Evolutionary conservation across 1,139 yeast genomes (phyloP).

Genomic region (Suhomyces guaymorum): DNA sequence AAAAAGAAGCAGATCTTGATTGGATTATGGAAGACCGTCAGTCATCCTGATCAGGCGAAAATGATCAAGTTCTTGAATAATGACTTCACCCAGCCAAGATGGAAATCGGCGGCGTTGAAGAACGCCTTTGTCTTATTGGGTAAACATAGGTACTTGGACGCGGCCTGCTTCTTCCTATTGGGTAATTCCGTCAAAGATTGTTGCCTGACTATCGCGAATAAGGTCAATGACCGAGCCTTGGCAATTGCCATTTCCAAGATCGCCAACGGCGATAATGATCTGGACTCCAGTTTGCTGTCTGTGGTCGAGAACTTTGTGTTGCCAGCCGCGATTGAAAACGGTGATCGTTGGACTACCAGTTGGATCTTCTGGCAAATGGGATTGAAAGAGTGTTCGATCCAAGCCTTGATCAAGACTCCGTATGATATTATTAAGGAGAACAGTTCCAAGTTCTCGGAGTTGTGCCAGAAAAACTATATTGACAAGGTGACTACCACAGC

Average conservation of each 20-base stretch:
- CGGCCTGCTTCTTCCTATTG: conserved; percentile 87
- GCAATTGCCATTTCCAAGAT: conserved; percentile 82
- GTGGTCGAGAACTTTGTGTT: conserved; percentile 56
- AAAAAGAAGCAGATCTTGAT: conserved; percentile 72
- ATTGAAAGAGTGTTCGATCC: conserved; percentile 56
- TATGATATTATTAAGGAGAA: conserved; percentile 38
- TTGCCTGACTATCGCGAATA: conserved; percentile 67
- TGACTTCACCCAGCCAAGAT: conserved; percentile 71
- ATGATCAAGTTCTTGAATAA: conserved; percentile 74
- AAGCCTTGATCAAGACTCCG: conserved; percentile 63
- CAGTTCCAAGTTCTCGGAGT: conserved; percentile 23
- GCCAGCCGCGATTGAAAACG: conserved; percentile 58
- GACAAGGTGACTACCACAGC: conserved; percentile 19
- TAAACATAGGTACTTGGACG: conserved; percentile 81
- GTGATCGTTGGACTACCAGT: conserved; percentile 81
- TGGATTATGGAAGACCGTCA: conserved; percentile 81
- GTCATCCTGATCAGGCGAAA: conserved; percentile 80
- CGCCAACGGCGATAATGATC: conserved; percentile 32
- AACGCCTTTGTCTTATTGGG: conserved; percentile 91
- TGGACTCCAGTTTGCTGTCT: conserved; percentile 39
- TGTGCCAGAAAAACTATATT: conserved; percentile 23
- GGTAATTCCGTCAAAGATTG: conserved; percentile 78
- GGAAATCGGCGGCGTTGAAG: conserved; percentile 87
- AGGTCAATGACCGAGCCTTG: conserved; percentile 64
- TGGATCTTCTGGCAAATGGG: conserved; percentile 76